Base-by-base conservation (phyloP, 176 grass and related monocot species). In the Eragrostis nindensis region DNA sequence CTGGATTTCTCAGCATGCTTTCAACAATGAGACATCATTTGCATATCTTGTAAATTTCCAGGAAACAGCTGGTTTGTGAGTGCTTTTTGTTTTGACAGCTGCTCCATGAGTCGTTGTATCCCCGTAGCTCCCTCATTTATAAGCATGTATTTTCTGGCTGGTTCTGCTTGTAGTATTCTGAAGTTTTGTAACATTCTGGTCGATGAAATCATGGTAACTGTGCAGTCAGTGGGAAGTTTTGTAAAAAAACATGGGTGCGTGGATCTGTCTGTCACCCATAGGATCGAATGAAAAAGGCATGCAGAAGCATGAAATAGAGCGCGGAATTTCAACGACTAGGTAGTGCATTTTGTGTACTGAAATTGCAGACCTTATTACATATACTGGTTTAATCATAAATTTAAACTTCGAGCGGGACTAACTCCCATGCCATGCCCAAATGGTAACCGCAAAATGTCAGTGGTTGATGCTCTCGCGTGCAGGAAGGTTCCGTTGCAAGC, bases 1-100 rank as follows among this genome's bases (percentile, higher is more conserved):
- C 70, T 68, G 15, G 95, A 95, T 68, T 66, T 93, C 42, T 19
- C 60, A 50, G 10, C 14, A 83, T 65, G n/a, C 27, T 90, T 48
- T 71, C 79, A 18, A 11, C 64, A 22, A 48, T 25, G 66, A 92
- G 63, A 56, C 36, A 42, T 41, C n/a, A 6, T 40, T 66, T 53
- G 54, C 18, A 42, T 61, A 25, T 25, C 63, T 7, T 62, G 7
- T 60, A 17, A 50, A 66, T 48, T 48, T 79, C 11, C 11, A 25
- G 12, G 62, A 12, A 52, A 50, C 42, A 49, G 46, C 30, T 41
- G 30, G 30, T 40, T 39, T 67, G 46, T 68, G 13, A 32, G 54
- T 79, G 21, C 8, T 53, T 46, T 45, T 65, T 67, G 8, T 54
- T 79, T 79, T 66, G 11, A 24, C 19, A 52, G 76, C 47, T 41